These are phyloP conservation scores for Sclerotinia sclerotiorum DNA, from an alignment of 2,329 filamentous ascomycete species.

Conservation along the genomic window DNA sequence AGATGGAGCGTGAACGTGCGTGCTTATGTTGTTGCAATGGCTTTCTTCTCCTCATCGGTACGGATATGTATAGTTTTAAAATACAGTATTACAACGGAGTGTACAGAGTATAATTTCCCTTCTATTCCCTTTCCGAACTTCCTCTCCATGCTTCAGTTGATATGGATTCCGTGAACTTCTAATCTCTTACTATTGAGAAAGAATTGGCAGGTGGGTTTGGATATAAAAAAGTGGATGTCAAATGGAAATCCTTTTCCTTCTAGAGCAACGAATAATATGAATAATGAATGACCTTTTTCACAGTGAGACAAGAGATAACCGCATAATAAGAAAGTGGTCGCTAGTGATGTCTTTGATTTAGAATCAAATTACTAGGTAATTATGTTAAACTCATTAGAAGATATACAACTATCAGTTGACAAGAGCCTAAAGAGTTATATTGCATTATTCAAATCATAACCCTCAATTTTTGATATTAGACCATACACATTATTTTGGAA, in stretches of 20 bases:
- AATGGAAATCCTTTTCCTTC: slow-evolving; percentile 12
- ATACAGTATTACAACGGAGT: too few relatives aligned
- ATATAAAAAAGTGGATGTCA: slow-evolving; percentile 9
- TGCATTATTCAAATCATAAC: background rate
- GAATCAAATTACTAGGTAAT: background rate
- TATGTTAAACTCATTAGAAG: background rate
- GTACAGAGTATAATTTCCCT: background rate
- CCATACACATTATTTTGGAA: background rate
- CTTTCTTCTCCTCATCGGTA: background rate
- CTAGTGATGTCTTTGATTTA: slow-evolving; percentile 3
- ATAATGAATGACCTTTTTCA: too few relatives aligned
- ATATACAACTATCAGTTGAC: too few relatives aligned
- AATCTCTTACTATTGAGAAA: background rate
- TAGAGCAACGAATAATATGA: background rate
- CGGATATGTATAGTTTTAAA: background rate
- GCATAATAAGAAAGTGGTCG: background rate
- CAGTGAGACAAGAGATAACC: slow-evolving; percentile 17
- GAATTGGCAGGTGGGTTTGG: background rate
- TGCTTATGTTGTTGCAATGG: background rate
- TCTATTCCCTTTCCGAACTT: background rate
- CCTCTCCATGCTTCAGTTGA: background rate
- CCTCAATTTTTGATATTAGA: background rate
- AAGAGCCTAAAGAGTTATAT: background rate
- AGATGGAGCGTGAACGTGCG: background rate
- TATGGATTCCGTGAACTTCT: background rate